Base-by-base conservation (phyloP, 2,329 filamentous ascomycete genomes). In the Sclerotinia subarctica region DNA sequence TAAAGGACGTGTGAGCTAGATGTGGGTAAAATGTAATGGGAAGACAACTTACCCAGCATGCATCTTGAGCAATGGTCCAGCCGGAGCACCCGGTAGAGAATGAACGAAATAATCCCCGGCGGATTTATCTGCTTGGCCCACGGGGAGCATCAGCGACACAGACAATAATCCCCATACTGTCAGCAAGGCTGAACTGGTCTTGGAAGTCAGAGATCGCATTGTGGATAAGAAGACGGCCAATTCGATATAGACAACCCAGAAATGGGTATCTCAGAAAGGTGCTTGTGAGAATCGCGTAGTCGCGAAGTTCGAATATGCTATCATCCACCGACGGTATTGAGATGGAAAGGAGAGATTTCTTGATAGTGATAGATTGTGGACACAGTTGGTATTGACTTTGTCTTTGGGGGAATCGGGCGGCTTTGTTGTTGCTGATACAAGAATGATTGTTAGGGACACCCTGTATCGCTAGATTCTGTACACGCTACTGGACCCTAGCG, bases 21-120 rank as follows among this genome's bases (percentile, higher is more conserved):
- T 47, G 13, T 51, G 4, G 4, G 4, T 46, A 13, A 52, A 29
- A 42, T 63, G 64, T 42, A 6, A 42, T 42, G 64, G 35, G 56
- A 63, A 60, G 49, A 58, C 69, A 66, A 80, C 90, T 82, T 82
- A 97, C 93, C 95, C 95, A 82, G 95, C 94, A 84, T 98, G 95
- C 94, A 98, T 98, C 84, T 97, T 97, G 76, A 97, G 71, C 70
- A 93, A 81, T 49, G 92, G 89, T 26, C 87, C 90, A 73, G 88
- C 83, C 13, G 96, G 94, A 67, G 91, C 88, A 44, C 96, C 95
- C 7, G 95, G 95, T 26, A 99, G 84, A 11, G 89, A 87, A 74
- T 88, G 88, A 66, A 99, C 90, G 81, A 90, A 98, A 80, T 97
- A 99, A 79, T 99, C 94, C 44, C 90, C 92, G 58, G 92, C 90